Base-by-base conservation (phyloP, 2,329 filamentous ascomycete genomes). In the Aureobasidium sp. region DNA sequence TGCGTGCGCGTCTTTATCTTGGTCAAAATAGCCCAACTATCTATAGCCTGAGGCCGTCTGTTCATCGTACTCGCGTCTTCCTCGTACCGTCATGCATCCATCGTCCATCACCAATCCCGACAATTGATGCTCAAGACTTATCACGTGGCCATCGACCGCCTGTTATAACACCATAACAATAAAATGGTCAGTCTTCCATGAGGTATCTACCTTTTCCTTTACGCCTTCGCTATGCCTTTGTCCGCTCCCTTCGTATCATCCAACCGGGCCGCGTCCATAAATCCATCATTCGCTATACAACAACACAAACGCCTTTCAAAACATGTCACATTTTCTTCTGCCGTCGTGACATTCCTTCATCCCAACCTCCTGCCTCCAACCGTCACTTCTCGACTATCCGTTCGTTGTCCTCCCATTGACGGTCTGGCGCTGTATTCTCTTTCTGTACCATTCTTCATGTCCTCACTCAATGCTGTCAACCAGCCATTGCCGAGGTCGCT, bases 401-500 rank as follows among this genome's bases (percentile, higher is more conserved):
- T 63, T 32, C 68, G 63, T n/a, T 7, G 67, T 53, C 21, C 66
- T 67, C 30, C 67, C 50, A 16, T 42, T 57, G 63, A 42, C 34
- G 54, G 50, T 9, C 39, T 61, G 5, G 48, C 47, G 30, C 34
- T 48, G 27, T 59, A 59, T 11, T 61, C 59, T 37, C 49, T 39
- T 13, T 61, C 59, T 11, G 49, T 34, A 7, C 59, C 50, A 32
- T 34, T 47, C 49, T 48, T 63, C 32, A 62, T 64, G 72, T 94
- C 89, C 69, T 96, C 92, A 63, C 89, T 88, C 55, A 97, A 79
- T 15, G 89, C 90, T 65, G 86, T 92, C 42, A 99, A 82, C 82
- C 96, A 99, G 41, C 86, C 89, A 68, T 86, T 90, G 36, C 92
- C 92, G 66, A 96, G 87, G 69, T 93, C 90, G 69, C 88, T 88